Percentiles rank a stretch among this genome's conserved stretches.
These are phyloP conservation scores for Suillus tomentosus DNA, from an alignment of 768 basidiomycete species.

Conservation along the genomic window DNA sequence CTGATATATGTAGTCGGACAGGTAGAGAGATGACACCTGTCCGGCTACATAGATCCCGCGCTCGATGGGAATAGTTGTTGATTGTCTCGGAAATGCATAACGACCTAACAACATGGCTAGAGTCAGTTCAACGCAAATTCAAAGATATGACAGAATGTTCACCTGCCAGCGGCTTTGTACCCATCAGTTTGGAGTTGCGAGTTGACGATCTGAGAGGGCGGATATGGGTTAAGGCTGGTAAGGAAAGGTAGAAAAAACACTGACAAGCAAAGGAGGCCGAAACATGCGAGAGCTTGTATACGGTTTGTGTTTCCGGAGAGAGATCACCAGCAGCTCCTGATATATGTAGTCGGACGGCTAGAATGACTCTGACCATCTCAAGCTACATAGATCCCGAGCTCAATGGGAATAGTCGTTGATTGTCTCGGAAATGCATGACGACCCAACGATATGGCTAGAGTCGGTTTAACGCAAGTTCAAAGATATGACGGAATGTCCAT, in stretches of 20 bases:
- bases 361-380: no score
- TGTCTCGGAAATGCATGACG: neutral
- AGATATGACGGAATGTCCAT: neutral
- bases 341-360: neutral
- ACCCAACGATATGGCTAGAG: neutral
- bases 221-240: neutral
- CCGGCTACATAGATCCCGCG: neutral
- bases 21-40: no score
- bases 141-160: neutral
- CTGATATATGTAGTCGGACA: neutral
- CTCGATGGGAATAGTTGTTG: neutral
- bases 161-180: neutral
- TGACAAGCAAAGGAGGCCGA: neutral
- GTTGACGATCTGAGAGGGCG: neutral
- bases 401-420: neutral
- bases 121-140: neutral
- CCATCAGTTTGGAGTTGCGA: neutral
- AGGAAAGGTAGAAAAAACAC: neutral
- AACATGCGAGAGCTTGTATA: neutral
- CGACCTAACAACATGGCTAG: neutral
- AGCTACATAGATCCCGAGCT: neutral
- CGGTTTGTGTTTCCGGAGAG: neutral
- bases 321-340: neutral
- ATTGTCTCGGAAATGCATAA: neutral
- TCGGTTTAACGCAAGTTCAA: neutral